These are phyloP conservation scores for Yarrowia porcina DNA, from an alignment of 805 yeast genomes.

Conservation along the genomic window DNA sequence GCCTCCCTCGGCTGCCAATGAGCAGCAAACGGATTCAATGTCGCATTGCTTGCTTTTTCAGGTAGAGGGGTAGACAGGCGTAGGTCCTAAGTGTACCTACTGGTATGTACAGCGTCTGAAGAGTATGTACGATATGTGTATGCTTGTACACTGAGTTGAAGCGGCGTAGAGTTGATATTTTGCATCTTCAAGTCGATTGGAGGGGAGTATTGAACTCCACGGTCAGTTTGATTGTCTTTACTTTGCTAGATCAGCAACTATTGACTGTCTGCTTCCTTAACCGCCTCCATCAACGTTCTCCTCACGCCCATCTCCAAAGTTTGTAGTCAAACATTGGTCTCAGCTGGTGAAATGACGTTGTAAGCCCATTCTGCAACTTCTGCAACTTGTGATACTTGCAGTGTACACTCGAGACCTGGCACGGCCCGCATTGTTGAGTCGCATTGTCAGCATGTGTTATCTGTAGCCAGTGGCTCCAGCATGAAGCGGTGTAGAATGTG, in stretches of 20 bases:
- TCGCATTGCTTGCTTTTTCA: not conserved
- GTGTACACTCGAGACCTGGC: not conserved
- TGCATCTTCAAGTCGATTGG: no score
- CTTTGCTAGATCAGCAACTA: no score
- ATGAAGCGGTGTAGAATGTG: no score
- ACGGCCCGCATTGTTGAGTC: not conserved
- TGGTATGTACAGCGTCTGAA: no score
- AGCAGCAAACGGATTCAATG: not conserved
- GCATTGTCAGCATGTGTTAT: not conserved
- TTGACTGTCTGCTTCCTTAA: no score
- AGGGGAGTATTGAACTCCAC: no score
- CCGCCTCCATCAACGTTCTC: no score
- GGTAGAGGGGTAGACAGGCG: not conserved
- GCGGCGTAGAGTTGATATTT: no score
- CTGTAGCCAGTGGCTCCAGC: not conserved
- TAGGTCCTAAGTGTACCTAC: no score
- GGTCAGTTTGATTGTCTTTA: no score
- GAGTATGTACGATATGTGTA: no score
- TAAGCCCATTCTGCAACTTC: not conserved
- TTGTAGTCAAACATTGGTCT: not conserved
- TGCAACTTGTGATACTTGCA: not conserved
- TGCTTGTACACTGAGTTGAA: no score
- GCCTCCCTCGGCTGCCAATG: not conserved
- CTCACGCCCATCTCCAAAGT: not conserved
- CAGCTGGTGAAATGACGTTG: not conserved